Evolutionary conservation across 345 rosid species (phyloP), one percentile per base, ranked within the genome.

Genomic region (Rhizophora mangle): DNA sequence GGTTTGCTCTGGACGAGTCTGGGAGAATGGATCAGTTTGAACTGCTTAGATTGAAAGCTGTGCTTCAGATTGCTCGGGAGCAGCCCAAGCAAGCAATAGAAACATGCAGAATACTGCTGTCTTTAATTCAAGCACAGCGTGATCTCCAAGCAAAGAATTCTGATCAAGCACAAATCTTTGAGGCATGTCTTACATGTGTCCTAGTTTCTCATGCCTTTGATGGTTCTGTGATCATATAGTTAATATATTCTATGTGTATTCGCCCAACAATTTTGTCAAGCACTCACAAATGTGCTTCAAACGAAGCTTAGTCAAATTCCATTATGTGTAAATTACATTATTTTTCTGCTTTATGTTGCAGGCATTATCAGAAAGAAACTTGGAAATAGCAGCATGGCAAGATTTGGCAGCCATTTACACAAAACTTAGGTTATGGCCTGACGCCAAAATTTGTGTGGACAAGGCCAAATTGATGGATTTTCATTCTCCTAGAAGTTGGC

Each of bases 51-150:
- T 72, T 92, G 69, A 90, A 84, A 82, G 91, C 93, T 62, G 78
- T 80, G 55, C 98, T 95, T 67, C 94, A 89, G 74, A 82, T 85
- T 76, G 85, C 97, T 64, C 89, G 84, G 84, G 89, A 87, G 73
- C 89, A 83, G 69, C 96, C 97, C 74, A 90, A 85, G 82, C 85
- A 84, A 83, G 97, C 98, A 65, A 80, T 95, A 75, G 92, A 88
- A 80, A 92, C 97, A 67, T 92, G 87, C 81, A 87, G 93, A 79
- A 68, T 82, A 55, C 76, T 89, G 81, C 81, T 92, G 24, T 84
- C 89, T 70, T 75, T 83, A 78, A 83, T 92, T 80, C 92, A 88
- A 76, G 85, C 85, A 60, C 92, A 87, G 57, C 85, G 83, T 70
- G 92, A 84, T 62, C 68, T 78, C 70, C 84, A 71, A 39, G 73